phyloP scores from a whole-genome alignment of 371 early-diverging fungal species.

The Conidiobolus incongruus region DNA sequence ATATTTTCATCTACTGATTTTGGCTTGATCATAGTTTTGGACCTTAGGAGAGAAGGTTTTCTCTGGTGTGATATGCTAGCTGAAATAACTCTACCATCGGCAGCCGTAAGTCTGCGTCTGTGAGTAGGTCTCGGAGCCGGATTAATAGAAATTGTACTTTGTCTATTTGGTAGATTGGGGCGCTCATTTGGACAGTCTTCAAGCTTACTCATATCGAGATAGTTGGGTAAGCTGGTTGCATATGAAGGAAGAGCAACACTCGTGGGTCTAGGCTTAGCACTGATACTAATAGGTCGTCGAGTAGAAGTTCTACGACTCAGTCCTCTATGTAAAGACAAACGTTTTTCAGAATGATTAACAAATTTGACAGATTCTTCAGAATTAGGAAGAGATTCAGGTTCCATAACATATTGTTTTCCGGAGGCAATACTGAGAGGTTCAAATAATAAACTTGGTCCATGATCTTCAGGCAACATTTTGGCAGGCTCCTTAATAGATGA shows the following conservation, averaged over 20 bases:
- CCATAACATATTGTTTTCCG: neutral
- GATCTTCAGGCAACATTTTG: neutral
- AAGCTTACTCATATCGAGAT: neutral
- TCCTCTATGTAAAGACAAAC: neutral
- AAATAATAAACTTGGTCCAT: neutral
- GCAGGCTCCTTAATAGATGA: neutral
- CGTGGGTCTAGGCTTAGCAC: neutral
- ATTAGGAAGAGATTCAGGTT: neutral
- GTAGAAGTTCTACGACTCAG: neutral
- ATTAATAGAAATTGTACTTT: neutral
- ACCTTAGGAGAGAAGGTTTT: neutral
- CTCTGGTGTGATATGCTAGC: neutral
- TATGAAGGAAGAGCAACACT: slow-evolving; percentile 2
- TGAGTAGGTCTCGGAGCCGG: neutral
- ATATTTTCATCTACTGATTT: slow-evolving; percentile 4
- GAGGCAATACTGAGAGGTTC: neutral
- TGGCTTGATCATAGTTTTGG: neutral
- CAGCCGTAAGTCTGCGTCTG: neutral
- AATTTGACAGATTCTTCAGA: neutral
- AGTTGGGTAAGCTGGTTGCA: neutral
- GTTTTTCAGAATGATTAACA: neutral
- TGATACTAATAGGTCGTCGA: neutral
- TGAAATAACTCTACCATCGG: neutral
- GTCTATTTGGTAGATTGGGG: neutral
- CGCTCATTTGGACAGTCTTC: neutral